A percentile compares a stretch with the other conserved stretches of the same genome.
phyloP scores from a whole-genome alignment of 306 rosid species.

The Hylodesmum podocarpum region DNA sequence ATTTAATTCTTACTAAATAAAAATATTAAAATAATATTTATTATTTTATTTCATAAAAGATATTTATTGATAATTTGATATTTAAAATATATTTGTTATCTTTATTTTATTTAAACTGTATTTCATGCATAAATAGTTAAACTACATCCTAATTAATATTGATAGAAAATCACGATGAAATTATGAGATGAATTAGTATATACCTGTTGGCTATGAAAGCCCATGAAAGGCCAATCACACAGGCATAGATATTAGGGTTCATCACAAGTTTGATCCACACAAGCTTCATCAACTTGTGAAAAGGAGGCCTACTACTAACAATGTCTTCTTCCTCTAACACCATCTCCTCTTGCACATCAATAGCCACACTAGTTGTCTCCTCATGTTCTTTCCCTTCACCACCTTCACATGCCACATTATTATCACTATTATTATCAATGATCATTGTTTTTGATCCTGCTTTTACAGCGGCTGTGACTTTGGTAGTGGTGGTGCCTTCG shows the following conservation, averaged over 20 bases:
- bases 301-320: slow-evolving; percentile 38
- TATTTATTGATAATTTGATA: too few species aligned
- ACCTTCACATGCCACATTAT: background rate
- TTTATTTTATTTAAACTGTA: background rate
- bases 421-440: background rate
- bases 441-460: background rate
- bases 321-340: background rate
- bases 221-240: slow-evolving; percentile 78
- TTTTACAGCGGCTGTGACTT: too few species aligned
- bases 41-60: too few species aligned
- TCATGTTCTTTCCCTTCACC: slow-evolving; percentile 48
- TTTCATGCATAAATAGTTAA: background rate
- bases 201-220: slow-evolving; percentile 83
- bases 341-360: slow-evolving; percentile 2
- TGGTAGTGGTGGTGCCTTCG: slow-evolving; percentile 23
- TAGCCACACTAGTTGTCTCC: slow-evolving; percentile 36
- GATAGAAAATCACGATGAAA: background rate
- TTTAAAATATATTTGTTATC: too few species aligned
- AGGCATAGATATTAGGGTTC: slow-evolving; percentile 87
- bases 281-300: slow-evolving; percentile 58
- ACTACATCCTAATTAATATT: background rate
- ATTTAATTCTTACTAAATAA: too few species aligned
- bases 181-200: background rate
- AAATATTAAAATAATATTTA: too few species aligned
- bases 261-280: slow-evolving; percentile 67